Base-by-base conservation (phyloP, 1,139 yeast genomes). In the Meyerozyma athensensis region DNA sequence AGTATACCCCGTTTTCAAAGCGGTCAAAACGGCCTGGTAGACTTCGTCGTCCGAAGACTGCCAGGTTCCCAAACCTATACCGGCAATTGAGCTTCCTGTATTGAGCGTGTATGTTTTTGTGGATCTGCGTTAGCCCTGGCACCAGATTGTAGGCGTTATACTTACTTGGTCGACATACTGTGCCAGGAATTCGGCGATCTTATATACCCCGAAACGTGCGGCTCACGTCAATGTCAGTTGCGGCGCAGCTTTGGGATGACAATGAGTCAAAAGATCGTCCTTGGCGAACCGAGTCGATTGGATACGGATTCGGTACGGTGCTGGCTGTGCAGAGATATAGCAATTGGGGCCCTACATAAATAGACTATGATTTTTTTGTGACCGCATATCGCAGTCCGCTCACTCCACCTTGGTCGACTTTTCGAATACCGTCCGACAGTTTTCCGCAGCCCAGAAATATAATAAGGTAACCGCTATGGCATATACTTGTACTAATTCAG, bases 51-150 rank as follows among this genome's bases (percentile, higher is more conserved):
- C 43, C 4, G 44, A 37, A n/a, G 54, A 40, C 38, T 45, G 45
- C 56, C 57, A 54, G 10, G 58, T 53, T 3, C 58, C 58, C 9
- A 52, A 41, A 4, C 54, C 58, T 13, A 53, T 36, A 13, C 48
- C 50, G 7, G 58, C 56, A 35, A 53, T 50, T 8, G 36, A 26
- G 5, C 23, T 24, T 14, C 50, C 49, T 32, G 45, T 45, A 42
- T 44, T 49, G 22, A 50, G 36, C 10, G 34, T 33, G 31, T 36
- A 40, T 8, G 28, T 30, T n/a, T 39, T 43, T 30, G 17, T 19
- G 14, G 26, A 33, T 33, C 30, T 33, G 22, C 7, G 26, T 30
- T 30, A 19, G 33, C 23, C 5, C 9, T 16, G 16, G 14, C 2
- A 7, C 9, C 12, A 14, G 19, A 5, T 12, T 26, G 7, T 26